Evolutionary conservation across 2,329 filamentous ascomycete species (phyloP), one percentile per base, ranked within the genome.

Genomic region (Pochonia chlamydosporia): DNA sequence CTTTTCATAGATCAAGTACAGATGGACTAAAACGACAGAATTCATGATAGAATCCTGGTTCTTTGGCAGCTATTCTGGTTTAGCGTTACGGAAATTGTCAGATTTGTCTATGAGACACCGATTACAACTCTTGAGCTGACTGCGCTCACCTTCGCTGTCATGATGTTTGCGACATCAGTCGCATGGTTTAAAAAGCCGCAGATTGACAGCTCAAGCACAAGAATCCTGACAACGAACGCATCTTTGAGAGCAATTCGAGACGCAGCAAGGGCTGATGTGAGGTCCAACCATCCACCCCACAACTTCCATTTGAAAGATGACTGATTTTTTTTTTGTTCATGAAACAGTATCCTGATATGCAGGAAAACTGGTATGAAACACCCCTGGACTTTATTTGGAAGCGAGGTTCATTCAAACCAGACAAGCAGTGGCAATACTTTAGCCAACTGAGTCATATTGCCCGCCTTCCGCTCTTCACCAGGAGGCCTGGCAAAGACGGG

Each of bases 351-450:
- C 49, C 47, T 28, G 31, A 44, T 3, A 47, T 57, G 20, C 25
- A 48, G 1, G 42, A 54, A 4, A 28, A 20, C 5, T 68, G 60
- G 49, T 52, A 59, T 16, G 54, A 53, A 9, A 67, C 64, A 0
- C 66, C 63, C 1, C 41, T 68, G 2, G 61, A 67, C 18, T 66
- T 66, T 21, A 50, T 68, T n/a, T 43, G 46, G 3, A 33, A 43
- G 3, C 21, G 40, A 37, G 35, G 35, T n/a, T 37, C 35, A 1
- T 57, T 58, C 16, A 42, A 46, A 4, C 45, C 58, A 8, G 52
- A 53, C 26, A 46, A 49, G 1, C 52, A 58, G 26, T 62, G 58
- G 59, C 35, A 26, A 13, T 58, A 56, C 26, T 59, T 55, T 37
- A 44, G 44, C 1, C 37, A 48, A 3, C 37, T 63, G 5, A 35